Evolutionary conservation across 805 yeast genomes (phyloP), one percentile per base, ranked within the genome.

Genomic region (Blastobotrys terrestris): DNA sequence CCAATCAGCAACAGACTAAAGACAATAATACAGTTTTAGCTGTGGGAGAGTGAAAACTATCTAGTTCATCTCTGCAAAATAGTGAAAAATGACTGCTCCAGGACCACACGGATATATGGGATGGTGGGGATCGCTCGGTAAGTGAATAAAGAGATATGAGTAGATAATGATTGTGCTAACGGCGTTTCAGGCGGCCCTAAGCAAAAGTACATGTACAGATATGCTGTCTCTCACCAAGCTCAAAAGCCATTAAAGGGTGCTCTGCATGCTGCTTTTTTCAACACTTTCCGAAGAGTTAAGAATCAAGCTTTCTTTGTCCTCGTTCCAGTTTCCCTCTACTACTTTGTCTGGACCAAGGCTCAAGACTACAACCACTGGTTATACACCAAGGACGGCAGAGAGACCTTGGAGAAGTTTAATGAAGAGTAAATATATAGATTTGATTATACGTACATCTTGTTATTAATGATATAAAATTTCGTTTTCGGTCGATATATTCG

Each of bases 331-430:
- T 76, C 81, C 54, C 71, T 87, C 60, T 84, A 87, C 68, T 89
- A 92, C 87, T 83, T 81, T 71, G 73, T 92, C 75, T 89, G 96
- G 96, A 81, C 80, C 59, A 72, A 77, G 68, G 91, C 95, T 61
- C 83, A 89, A 76, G 90, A 85, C 69, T 90, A 90, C 82, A 72
- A 92, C 75, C 92, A 83, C 70, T 91, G 77, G 82, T 80, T 92
- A 71, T 92, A 92, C 81, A 90, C 97, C 73, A 92, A 92, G 80
- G 98, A 87, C 60, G 99, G 99, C 72, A 88, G 91, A 77, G 92
- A 85, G 78, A 96, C 92, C 70, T 81, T 92, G 68, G 92, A 80
- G 72, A 83, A 81, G 72, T n/a, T 59, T 53, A 59, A 59, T 44
- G 61, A 57, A 35, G 60, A 58, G 50, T 53, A 58, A 50, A 45